Conservation (phyloP, 257 asterid genomes). For the Solanum chaucha region DNA sequence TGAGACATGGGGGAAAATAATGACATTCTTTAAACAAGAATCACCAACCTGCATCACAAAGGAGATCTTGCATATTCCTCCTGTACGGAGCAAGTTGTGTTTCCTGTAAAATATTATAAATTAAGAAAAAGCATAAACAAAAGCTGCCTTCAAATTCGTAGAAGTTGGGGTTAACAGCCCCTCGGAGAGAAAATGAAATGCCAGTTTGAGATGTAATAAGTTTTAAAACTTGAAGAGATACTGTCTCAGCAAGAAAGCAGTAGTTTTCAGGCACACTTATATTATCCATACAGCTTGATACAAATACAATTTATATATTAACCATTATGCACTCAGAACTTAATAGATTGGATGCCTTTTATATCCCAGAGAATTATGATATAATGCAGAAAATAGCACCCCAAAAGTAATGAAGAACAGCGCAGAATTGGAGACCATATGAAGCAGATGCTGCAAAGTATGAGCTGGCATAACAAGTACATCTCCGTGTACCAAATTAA, state of each 20-base stretch:
- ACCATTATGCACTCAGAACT: neutral
- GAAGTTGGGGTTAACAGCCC: neutral
- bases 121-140: neutral
- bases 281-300: neutral
- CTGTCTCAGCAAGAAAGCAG: neutral
- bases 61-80: conserved; percentile 96
- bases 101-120: conserved; percentile 37
- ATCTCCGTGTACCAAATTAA: neutral
- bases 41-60: conserved; percentile 82
- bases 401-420: neutral
- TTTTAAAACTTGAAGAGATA: neutral
- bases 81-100: conserved; percentile 90
- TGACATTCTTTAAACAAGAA: neutral
- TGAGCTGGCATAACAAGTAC: neutral
- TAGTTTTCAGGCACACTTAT: neutral
- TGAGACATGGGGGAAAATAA: neutral
- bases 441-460: neutral
- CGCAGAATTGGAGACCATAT: neutral
- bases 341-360: neutral
- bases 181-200: neutral
- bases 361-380: neutral
- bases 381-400: neutral
- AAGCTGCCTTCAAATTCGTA: neutral
- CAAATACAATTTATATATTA: neutral
- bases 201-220: neutral